These are phyloP conservation scores for Leccinum olivaceopallidum DNA, from an alignment of 768 basidiomycete genomes.

Conservation along the genomic window DNA sequence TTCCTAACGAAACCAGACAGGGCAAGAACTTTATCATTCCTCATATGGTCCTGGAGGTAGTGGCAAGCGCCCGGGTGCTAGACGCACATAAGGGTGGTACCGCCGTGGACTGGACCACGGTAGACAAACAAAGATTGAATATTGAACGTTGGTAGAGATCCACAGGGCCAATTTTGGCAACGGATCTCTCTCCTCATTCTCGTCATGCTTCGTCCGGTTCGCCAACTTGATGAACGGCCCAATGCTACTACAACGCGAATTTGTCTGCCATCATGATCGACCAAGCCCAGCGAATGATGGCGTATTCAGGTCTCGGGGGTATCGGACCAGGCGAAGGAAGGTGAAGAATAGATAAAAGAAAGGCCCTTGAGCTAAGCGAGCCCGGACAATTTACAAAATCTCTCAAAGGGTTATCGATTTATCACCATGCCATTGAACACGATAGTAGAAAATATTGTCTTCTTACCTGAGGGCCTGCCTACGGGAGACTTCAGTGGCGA, in stretches of 20 bases:
- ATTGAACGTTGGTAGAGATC: constrained; percentile 12
- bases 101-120: constrained; percentile 1
- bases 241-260: not conserved
- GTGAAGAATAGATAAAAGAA: constrained; percentile 30
- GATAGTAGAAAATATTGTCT: not conserved
- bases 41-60: constrained; percentile 18
- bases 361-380: constrained; percentile 1
- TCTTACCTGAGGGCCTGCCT: not conserved
- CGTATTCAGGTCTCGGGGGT: constrained; percentile 15
- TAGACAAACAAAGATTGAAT: constrained; percentile 13
- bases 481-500: not conserved
- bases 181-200: not conserved
- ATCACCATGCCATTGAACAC: constrained; percentile 16
- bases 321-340: constrained; percentile 25
- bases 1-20: not conserved
- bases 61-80: constrained; percentile 14
- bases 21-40: not conserved
- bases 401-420: not conserved
- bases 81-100: constrained; percentile 23
- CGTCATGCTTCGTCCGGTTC: constrained; percentile 4
- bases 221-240: constrained; percentile 1
- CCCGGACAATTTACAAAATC: not conserved
- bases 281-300: constrained; percentile 23
- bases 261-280: constrained; percentile 19
- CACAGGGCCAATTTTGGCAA: not conserved